Evolutionary conservation across 257 asterid genomes (phyloP), one percentile per base, ranked within the genome.

Genomic region (Apocynum venetum): DNA sequence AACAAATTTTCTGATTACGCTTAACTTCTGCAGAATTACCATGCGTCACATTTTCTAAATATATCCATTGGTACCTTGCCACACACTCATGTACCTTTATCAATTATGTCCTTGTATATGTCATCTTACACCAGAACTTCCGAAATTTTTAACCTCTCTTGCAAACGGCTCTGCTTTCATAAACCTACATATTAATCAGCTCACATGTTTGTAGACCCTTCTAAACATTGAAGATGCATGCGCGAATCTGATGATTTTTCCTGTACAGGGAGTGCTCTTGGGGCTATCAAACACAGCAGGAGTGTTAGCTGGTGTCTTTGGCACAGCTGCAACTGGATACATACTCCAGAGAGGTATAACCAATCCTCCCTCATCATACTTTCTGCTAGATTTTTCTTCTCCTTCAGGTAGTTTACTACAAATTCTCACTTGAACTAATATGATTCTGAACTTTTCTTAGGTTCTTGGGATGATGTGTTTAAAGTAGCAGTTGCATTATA

Each of bases 241-340:
- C 13, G 38, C 4, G 10, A 73, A n/a, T n/a, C 8, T 57, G 48
- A 36, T 75, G 48, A 46, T 43, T 75, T 15, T 40, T 68, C 43
- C 73, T 70, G 17, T 7, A 8, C 90, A 95, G 98, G 98, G 98
- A 69, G 98, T 95, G 19, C 79, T 95, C 72, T 76, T 95, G 77
- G 98, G 98, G 71, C 86, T 92, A 17, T 92, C 98, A 19, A 95
- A 92, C 77, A 92, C 98, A 8, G 98, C 98, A n/a, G 98, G 98
- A 77, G 97, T 94, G 67, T 89, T 93, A 72, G 98, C 98, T 76
- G 98, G 98, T 63, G 98, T 95, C 64, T 90, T 95, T 47, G 98
- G 98, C 75, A 95, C 98, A 49, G 98, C 96, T 75, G 96, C 98
- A 61, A 95, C 98, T 46, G 98, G 98, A 87, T 93, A 93, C 88